Evolutionary conservation across 805 yeast species (phyloP).

Genomic region (Clavispora asparagi): DNA sequence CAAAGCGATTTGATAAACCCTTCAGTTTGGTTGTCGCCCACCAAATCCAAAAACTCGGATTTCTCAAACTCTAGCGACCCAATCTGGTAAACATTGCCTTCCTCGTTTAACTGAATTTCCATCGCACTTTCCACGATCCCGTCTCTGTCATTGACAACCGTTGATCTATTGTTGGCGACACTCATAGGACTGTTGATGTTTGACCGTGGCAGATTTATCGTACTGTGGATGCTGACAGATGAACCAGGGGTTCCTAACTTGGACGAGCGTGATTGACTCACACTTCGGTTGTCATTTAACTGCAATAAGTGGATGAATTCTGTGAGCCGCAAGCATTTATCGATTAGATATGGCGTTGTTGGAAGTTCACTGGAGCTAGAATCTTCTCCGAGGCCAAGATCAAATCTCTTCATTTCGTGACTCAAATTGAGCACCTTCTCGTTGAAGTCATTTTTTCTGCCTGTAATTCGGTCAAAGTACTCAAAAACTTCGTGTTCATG

Average conservation of each 20-base stretch:
- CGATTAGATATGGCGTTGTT: conserved; percentile 63
- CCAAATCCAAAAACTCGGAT: conserved; percentile 39
- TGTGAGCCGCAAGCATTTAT: conserved; percentile 56
- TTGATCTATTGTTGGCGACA: neutral
- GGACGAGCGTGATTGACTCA: conserved; percentile 1
- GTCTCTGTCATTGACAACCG: neutral
- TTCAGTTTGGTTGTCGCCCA: conserved; percentile 43
- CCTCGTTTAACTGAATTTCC: conserved; percentile 20
- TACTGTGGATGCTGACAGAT: conserved; percentile 9
- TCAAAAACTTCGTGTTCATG: conserved; percentile 56
- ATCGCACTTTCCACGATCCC: conserved; percentile 9
- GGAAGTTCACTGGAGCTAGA: conserved; percentile 55
- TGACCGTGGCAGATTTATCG: conserved; percentile 8
- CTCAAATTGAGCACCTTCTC: conserved; percentile 53
- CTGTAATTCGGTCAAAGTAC: conserved; percentile 70
- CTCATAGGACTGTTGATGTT: neutral
- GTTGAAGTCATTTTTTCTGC: conserved; percentile 60
- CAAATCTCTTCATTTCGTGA: conserved; percentile 53
- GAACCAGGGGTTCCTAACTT: conserved; percentile 6
- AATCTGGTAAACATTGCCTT: conserved; percentile 34
- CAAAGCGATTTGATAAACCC: conserved; percentile 47
- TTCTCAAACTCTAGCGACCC: conserved; percentile 49
- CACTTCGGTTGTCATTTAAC: conserved; percentile 6
- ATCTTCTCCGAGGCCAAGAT: conserved; percentile 47
- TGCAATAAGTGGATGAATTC: conserved; percentile 50